Evolutionary conservation across 805 yeast genomes (phyloP), one percentile per base, ranked within the genome.

Genomic region (Candida nitratophila): DNA sequence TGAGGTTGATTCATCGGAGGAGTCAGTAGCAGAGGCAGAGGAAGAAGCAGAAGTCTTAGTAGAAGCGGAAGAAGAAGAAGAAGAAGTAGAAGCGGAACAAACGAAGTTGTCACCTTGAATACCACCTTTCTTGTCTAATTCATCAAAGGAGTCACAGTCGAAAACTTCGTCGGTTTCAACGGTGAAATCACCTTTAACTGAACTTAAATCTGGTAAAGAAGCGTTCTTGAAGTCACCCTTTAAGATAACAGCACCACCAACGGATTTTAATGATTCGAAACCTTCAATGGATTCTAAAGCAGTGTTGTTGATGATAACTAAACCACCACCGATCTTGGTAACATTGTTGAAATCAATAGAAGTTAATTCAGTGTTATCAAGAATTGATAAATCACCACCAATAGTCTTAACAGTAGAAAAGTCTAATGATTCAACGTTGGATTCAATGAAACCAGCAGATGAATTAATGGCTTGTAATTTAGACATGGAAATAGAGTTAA

Each of bases 111-210:
- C 88, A 79, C 99, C 99, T 72, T 82, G 88, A 68, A 93, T 81
- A 64, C 76, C 86, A 69, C 95, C 95, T 57, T 76, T 74, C 60
- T 71, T 66, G 76, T 86, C 81, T 63, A 87, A 77, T 44, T 66
- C 59, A 66, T 84, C 77, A 73, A 90, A 87, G 44, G 75, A 71
- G 50, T 74, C 65, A 80, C 99, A 93, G 70, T 88, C 80, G 69
- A 87, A 81, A 59, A 84, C 83, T 63, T 86, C 84, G 37, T 62
- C 55, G 48, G 96, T 76, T 64, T 83, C 83, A 61, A 93, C 75
- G 61, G 71, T 70, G 70, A 90, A 95, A 68, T 96, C 96, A 79
- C 99, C 99, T 64, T 79, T 79, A 59, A 93, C 96, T 60, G 83
- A 77, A 57, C 68, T 72, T 65, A 93, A 79, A 31, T 77, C 59